These are phyloP conservation scores for Cucurbitaria berberidis DNA, from an alignment of 2,329 filamentous ascomycete genomes.

Conservation along the genomic window DNA sequence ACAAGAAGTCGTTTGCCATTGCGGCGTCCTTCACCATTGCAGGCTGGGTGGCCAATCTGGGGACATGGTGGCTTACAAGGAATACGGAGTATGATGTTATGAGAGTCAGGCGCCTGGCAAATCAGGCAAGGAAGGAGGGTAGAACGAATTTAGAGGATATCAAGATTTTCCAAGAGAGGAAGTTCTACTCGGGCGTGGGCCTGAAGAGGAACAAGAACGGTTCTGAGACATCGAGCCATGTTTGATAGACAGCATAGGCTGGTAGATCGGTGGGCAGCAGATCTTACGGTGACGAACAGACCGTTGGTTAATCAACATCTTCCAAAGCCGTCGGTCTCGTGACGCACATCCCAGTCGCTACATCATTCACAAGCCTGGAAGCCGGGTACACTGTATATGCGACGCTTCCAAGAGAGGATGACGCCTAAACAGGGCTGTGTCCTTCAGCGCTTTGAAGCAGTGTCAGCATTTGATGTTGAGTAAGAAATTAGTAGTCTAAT, in stretches of 20 bases:
- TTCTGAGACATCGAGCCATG: not conserved
- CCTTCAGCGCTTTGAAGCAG: no score
- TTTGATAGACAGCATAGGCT: not conserved
- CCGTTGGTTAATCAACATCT: no score
- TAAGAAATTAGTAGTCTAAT: no score
- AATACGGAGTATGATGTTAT: slow-evolving; percentile 51
- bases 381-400: no score
- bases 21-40: slow-evolving; percentile 46
- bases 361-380: no score
- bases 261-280: no score
- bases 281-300: no score
- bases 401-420: no score
- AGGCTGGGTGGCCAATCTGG: slow-evolving; percentile 47
- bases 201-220: slow-evolving; percentile 3
- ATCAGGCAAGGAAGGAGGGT: slow-evolving; percentile 23
- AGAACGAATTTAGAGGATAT: slow-evolving; percentile 24
- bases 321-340: no score
- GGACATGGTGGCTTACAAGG: slow-evolving; percentile 53
- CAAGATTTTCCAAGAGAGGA: slow-evolving; percentile 23
- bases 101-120: slow-evolving; percentile 22
- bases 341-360: no score
- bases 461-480: no score
- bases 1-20: slow-evolving; percentile 48
- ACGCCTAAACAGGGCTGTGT: no score
- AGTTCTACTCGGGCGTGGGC: slow-evolving; percentile 16